Evolutionary conservation across 768 basidiomycete species (phyloP).

Genomic region (Paxillus ammoniavirescens): DNA sequence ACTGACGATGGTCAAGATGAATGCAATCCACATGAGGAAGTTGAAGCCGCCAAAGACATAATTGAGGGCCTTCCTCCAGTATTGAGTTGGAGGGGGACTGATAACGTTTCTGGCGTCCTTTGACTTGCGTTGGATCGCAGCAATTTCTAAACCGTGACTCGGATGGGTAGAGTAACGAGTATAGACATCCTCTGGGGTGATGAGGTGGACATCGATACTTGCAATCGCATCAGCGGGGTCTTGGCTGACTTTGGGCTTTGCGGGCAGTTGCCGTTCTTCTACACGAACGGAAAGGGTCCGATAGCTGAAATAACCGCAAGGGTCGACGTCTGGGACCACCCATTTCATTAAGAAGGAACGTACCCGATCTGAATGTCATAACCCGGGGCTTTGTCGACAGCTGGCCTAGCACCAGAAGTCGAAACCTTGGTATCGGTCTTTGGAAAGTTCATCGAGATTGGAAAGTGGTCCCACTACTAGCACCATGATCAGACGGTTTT

Average conservation of each 20-base stretch:
- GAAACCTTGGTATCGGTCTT: constrained; percentile 20
- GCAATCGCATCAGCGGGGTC: constrained; percentile 39
- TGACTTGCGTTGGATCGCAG: constrained; percentile 37
- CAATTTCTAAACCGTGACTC: constrained; percentile 41
- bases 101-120: constrained; percentile 46
- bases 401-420: background rate
- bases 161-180: constrained; percentile 45
- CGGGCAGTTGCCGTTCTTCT: constrained; percentile 26
- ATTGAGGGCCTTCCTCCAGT: constrained; percentile 47
- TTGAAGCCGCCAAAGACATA: constrained; percentile 60
- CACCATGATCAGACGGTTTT: too few species aligned
- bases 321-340: background rate
- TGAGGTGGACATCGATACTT: constrained; percentile 47
- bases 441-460: constrained; percentile 11
- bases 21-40: constrained; percentile 51
- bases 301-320: constrained; percentile 22
- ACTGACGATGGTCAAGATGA: constrained; percentile 42
- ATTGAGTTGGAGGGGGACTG: constrained; percentile 44
- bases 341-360: background rate
- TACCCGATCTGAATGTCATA: constrained; percentile 31
- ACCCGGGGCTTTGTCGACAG: constrained; percentile 9
- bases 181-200: constrained; percentile 41
- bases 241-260: constrained; percentile 8
- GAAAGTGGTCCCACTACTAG: too few species aligned
- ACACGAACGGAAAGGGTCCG: constrained; percentile 45